phyloP scores from a whole-genome alignment of 768 basidiomycete genomes.

The Suillus placidus region DNA sequence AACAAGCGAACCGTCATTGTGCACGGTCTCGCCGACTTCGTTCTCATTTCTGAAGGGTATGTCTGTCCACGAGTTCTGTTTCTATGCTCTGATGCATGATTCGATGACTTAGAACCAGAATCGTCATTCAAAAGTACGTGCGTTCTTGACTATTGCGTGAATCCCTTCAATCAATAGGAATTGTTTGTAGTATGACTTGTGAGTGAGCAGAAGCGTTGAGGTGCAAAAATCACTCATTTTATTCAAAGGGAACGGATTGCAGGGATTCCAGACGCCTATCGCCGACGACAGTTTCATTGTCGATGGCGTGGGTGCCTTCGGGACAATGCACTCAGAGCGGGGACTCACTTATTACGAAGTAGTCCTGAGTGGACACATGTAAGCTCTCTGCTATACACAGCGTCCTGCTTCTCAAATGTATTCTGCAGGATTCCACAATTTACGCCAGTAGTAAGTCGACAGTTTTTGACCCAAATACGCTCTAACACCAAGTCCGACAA shows the following conservation, averaged over 20 bases:
- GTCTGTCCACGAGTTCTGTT: neutral
- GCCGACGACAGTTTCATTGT: slow-evolving; percentile 67
- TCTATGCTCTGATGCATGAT: neutral
- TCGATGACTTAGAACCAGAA: slow-evolving; percentile 43
- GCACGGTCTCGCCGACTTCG: slow-evolving; percentile 74
- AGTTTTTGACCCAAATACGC: neutral
- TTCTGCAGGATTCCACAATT: slow-evolving; percentile 53
- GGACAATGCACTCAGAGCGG: slow-evolving; percentile 66
- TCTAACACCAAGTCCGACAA: neutral
- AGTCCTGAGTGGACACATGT: slow-evolving; percentile 71
- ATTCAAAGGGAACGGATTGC: slow-evolving; percentile 29
- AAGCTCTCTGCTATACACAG: neutral
- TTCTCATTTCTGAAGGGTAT: slow-evolving; percentile 74
- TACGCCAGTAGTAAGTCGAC: slow-evolving; percentile 53
- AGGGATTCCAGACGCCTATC: slow-evolving; percentile 77
- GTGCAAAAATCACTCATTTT: neutral
- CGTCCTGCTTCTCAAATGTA: neutral
- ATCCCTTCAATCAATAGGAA: neutral
- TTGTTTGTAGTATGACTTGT: slow-evolving; percentile 46
- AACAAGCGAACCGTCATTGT: slow-evolving; percentile 66
- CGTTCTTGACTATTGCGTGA: neutral
- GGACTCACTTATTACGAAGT: slow-evolving; percentile 71
- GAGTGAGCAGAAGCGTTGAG: slow-evolving; percentile 13
- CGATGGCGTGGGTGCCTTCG: slow-evolving; percentile 69
- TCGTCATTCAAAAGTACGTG: slow-evolving; percentile 62